These are phyloP conservation scores for Teunomyces aglyptinius DNA, from an alignment of 805 yeast genomes.

Conservation along the genomic window DNA sequence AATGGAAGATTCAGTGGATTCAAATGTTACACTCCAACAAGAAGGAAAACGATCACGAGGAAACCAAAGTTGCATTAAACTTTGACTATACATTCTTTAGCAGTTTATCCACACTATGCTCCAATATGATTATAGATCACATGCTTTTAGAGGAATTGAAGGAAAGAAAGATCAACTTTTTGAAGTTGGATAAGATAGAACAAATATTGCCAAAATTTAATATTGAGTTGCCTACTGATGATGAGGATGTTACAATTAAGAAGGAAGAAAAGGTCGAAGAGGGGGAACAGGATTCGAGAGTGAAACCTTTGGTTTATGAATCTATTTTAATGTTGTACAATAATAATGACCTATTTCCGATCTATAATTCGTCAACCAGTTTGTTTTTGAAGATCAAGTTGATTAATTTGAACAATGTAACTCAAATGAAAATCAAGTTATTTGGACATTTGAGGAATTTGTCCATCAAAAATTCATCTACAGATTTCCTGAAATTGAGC, in stretches of 20 bases:
- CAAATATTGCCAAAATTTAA: conserved; percentile 6
- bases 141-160: conserved; percentile 51
- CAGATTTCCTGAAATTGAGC: conserved; percentile 19
- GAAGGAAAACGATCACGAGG: conserved; percentile 3
- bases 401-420: conserved; percentile 12
- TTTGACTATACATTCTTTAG: conserved; percentile 35
- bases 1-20: conserved; percentile 56
- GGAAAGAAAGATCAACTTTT: conserved; percentile 35
- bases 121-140: conserved; percentile 50
- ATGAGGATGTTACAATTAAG: neutral
- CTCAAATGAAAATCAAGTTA: conserved; percentile 23
- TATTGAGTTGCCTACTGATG: conserved; percentile 4
- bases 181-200: conserved; percentile 13
- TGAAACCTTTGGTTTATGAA: conserved; percentile 18
- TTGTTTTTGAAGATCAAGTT: conserved; percentile 32
- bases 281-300: conserved; percentile 10
- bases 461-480: conserved; percentile 17
- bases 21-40: conserved; percentile 25
- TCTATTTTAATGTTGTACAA: conserved; percentile 23
- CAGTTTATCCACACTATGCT: conserved; percentile 41
- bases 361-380: conserved; percentile 31
- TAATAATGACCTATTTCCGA: conserved; percentile 29
- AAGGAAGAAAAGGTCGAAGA: conserved; percentile 17
- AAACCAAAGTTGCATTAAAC: conserved; percentile 1
- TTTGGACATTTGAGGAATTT: conserved; percentile 28